phyloP scores from a whole-genome alignment of 805 yeast genomes.

The Candida sithepensis region DNA sequence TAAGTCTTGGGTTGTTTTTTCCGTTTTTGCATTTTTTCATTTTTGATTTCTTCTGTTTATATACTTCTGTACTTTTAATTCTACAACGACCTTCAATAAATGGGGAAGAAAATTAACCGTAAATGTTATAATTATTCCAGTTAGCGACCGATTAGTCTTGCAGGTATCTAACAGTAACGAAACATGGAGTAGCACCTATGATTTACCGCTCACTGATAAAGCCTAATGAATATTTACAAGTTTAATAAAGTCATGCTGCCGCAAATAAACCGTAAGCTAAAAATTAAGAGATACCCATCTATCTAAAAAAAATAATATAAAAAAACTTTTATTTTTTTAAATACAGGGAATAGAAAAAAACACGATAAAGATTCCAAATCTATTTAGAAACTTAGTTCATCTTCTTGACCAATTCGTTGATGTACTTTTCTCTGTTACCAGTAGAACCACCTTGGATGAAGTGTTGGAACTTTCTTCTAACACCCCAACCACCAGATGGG shows the following conservation, averaged over 20 bases:
- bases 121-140: no score
- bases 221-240: no score
- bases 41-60: background rate
- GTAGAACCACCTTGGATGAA: slow-evolving; percentile 97
- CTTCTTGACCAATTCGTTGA: slow-evolving; percentile 90
- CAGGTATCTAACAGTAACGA: no score
- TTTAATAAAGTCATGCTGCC: background rate
- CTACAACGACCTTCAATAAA: background rate
- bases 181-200: no score
- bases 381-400: slow-evolving; percentile 61
- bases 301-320: slow-evolving; percentile 1
- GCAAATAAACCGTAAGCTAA: background rate
- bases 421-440: slow-evolving; percentile 97
- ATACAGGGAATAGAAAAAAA: slow-evolving; percentile 5
- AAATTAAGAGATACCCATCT: slow-evolving; percentile 1
- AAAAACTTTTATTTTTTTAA: slow-evolving; percentile 7
- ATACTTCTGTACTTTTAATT: background rate
- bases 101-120: no score
- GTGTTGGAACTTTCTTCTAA: slow-evolving; percentile 93
- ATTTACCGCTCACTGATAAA: no score
- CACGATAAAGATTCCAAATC: slow-evolving; percentile 2
- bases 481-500: slow-evolving; percentile 98
- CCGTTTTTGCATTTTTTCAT: background rate
- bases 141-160: no score
- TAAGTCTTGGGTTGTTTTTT: background rate